Conservation (phyloP, 257 asterid species). For the Phtheirospermum japonicum region DNA sequence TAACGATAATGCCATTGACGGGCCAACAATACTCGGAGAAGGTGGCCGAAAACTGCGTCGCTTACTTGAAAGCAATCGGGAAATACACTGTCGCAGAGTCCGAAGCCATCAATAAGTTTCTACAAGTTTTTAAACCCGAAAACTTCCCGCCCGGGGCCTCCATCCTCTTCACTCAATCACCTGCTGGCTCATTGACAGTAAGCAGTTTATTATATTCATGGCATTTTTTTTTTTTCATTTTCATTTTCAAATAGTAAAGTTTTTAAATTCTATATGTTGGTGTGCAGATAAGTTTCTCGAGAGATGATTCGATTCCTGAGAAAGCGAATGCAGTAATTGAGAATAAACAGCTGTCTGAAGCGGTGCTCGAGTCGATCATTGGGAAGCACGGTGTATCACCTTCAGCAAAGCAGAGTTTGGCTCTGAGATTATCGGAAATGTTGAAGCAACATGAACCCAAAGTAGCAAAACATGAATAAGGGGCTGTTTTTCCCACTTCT, state of each 20-base stretch:
- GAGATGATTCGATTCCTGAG: slow-evolving; percentile 52
- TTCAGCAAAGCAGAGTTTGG: slow-evolving; percentile 62
- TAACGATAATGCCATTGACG: slow-evolving; percentile 72
- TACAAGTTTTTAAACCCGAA: slow-evolving; percentile 47
- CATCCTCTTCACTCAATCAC: slow-evolving; percentile 79
- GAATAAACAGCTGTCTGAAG: slow-evolving; percentile 67
- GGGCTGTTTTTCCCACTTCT: not conserved
- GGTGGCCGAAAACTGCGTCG: slow-evolving; percentile 77
- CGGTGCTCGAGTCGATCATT: slow-evolving; percentile 73
- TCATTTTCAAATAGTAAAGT: not conserved
- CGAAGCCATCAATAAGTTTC: slow-evolving; percentile 59
- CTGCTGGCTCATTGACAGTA: slow-evolving; percentile 68
- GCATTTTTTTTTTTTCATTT: too few relatives aligned
- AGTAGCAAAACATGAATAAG: not conserved
- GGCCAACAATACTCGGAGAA: slow-evolving; percentile 88
- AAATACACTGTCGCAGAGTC: slow-evolving; percentile 56
- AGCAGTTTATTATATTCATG: not conserved
- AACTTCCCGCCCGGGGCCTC: slow-evolving; percentile 76
- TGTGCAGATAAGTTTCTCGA: slow-evolving; percentile 49
- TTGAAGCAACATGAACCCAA: slow-evolving; percentile 23
- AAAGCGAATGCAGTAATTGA: slow-evolving; percentile 45
- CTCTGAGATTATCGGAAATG: slow-evolving; percentile 47
- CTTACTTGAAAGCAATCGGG: slow-evolving; percentile 65
- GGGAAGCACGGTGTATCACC: slow-evolving; percentile 88
- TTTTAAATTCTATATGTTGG: slow-evolving; percentile 1